These are phyloP conservation scores for Cymbidium sinense DNA, from an alignment of 106 monocot species.

Conservation along the genomic window DNA sequence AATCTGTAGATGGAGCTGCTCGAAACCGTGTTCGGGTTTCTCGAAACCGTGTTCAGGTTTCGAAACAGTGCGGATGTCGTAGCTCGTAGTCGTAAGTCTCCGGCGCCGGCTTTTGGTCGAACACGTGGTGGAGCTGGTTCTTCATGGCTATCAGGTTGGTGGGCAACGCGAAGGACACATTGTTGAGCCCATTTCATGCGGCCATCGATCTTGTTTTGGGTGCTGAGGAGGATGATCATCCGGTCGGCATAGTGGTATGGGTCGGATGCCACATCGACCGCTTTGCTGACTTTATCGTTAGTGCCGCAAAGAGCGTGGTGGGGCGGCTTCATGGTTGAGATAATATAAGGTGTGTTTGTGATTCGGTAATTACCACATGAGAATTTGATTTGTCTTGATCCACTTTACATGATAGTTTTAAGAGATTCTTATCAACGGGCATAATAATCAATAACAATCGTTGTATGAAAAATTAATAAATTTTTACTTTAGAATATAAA, in stretches of 20 bases:
- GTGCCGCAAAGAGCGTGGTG: constrained; percentile 27
- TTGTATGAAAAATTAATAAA: constrained; percentile 18
- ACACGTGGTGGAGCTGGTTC: constrained; percentile 21
- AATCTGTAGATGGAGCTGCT: constrained; percentile 45
- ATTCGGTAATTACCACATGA: constrained; percentile 90
- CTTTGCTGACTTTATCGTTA: constrained; percentile 53
- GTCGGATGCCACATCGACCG: constrained; percentile 26
- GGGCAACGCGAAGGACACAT: constrained; percentile 61
- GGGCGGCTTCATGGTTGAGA: constrained; percentile 31
- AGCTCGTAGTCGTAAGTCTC: constrained; percentile 44
- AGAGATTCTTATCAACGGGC: constrained; percentile 68
- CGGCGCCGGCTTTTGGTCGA: constrained; percentile 42
- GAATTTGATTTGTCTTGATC: constrained; percentile 60
- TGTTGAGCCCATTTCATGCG: constrained; percentile 68
- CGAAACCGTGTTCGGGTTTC: constrained; percentile 13
- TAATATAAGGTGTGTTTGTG: constrained; percentile 67
- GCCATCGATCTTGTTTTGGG: constrained; percentile 69
- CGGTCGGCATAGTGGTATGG: constrained; percentile 45
- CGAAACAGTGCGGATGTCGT: constrained; percentile 12
- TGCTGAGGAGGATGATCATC: constrained; percentile 59
- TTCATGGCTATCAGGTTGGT: constrained; percentile 63
- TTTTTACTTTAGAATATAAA: no score
- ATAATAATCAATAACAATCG: constrained; percentile 66
- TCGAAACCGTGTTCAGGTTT: no score
- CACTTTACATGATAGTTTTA: constrained; percentile 51